These are phyloP conservation scores for Bacidia rubella DNA, from an alignment of 495 filamentous ascomycete genomes.

Conservation along the genomic window DNA sequence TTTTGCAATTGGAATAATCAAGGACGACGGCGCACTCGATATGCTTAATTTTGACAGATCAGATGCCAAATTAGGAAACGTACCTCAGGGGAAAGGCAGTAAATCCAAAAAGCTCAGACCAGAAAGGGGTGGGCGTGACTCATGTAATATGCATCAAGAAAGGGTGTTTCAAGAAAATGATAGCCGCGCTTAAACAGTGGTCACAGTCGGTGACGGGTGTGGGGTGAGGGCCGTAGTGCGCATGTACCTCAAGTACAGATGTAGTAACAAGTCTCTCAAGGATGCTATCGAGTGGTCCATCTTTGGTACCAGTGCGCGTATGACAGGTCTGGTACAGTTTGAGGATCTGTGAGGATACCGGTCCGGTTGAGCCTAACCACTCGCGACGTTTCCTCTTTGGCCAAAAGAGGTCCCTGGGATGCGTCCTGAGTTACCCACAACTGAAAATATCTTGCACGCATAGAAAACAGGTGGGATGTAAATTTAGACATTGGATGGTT, in stretches of 20 bases:
- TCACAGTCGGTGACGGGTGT: background rate
- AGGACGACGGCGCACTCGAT: background rate
- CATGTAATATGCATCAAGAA: background rate
- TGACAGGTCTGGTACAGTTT: background rate
- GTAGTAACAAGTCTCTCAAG: background rate
- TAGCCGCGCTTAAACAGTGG: slow-evolving; percentile 2
- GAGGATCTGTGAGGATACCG: background rate
- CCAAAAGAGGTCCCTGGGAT: background rate
- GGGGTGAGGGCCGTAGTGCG: slow-evolving; percentile 1
- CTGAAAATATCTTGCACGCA: background rate
- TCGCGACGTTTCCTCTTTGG: background rate
- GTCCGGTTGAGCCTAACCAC: background rate
- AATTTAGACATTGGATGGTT: background rate
- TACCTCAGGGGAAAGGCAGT: background rate
- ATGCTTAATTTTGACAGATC: background rate
- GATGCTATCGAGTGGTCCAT: background rate
- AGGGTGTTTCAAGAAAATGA: background rate
- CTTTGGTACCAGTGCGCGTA: background rate
- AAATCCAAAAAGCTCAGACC: background rate
- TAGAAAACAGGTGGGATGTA: background rate
- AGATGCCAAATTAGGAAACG: background rate
- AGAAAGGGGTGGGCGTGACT: background rate
- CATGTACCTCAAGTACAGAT: background rate
- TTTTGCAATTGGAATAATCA: no score
- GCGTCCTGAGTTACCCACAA: background rate